Percentiles rank a stretch among this genome's conserved stretches.
Evolutionary conservation across 2,329 filamentous ascomycete species (phyloP).

Genomic region (Chaetothyriales sp.): DNA sequence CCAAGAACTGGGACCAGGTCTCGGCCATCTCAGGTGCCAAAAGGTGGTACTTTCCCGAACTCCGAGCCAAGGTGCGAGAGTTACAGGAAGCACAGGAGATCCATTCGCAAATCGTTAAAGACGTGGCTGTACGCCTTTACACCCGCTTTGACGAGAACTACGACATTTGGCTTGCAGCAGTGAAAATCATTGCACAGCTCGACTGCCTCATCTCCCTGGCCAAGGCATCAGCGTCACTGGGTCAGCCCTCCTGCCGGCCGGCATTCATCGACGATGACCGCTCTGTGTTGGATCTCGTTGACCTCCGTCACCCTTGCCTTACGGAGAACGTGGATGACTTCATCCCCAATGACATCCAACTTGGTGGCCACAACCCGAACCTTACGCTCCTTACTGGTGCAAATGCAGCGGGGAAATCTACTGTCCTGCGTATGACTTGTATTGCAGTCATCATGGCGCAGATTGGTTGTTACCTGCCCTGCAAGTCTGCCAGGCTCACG

Average conservation of each 20-base stretch:
- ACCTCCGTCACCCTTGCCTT: constrained; percentile 92
- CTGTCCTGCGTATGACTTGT: constrained; percentile 90
- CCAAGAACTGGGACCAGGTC: constrained; percentile 88
- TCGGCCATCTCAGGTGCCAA: constrained; percentile 82
- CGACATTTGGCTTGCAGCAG: constrained; percentile 70
- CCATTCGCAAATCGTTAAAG: constrained; percentile 79
- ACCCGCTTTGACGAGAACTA: constrained; percentile 81
- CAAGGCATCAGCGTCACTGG: constrained; percentile 70
- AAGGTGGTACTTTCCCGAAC: constrained; percentile 80
- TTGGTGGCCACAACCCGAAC: constrained; percentile 68
- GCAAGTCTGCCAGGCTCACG: constrained; percentile 66
- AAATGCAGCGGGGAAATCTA: constrained; percentile 95
- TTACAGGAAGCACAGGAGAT: constrained; percentile 90
- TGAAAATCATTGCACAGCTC: constrained; percentile 78
- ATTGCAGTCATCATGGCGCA: constrained; percentile 96
- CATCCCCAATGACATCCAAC: constrained; percentile 83
- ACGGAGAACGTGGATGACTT: constrained; percentile 79
- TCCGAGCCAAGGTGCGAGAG: constrained; percentile 68
- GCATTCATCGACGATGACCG: constrained; percentile 74
- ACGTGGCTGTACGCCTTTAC: constrained; percentile 72
- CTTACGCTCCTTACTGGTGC: constrained; percentile 89
- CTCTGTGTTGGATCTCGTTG: constrained; percentile 79
- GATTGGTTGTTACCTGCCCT: constrained; percentile 84
- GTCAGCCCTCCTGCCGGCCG: constrained; percentile 77
- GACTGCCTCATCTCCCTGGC: constrained; percentile 91